A percentile compares a stretch with the other conserved stretches of the same genome.
phyloP scores from a whole-genome alignment of 495 filamentous ascomycete species.

The Xylaria flabelliformis region DNA sequence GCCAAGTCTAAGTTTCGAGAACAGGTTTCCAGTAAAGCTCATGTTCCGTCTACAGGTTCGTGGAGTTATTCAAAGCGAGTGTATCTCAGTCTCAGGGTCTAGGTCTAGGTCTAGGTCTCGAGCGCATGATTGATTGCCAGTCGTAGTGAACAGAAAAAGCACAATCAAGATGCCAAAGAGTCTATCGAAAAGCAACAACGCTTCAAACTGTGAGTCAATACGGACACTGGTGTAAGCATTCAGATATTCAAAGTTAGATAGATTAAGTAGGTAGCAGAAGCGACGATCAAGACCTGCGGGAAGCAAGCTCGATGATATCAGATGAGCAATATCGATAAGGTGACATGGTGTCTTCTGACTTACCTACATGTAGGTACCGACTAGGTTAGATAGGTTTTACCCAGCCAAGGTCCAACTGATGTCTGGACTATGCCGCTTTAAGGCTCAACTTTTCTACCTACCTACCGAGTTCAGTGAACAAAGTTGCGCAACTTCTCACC shows the following conservation, averaged over 20 bases:
- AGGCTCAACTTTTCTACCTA: no score
- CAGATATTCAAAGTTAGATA: background rate
- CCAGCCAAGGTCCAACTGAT: no score
- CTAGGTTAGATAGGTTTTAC: no score
- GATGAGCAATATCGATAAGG: constrained; percentile 21
- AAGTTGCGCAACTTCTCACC: no score
- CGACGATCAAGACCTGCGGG: background rate
- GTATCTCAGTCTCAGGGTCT: background rate
- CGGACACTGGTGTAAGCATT: background rate
- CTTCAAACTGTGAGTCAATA: background rate
- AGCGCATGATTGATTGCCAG: background rate
- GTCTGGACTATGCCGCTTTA: no score
- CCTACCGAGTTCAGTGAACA: no score
- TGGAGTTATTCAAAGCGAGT: background rate
- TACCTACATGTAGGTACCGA: no score
- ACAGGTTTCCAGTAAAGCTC: constrained; percentile 36
- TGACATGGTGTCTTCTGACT: background rate
- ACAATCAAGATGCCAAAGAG: background rate
- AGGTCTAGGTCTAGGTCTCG: background rate
- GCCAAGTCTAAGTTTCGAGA: constrained; percentile 36
- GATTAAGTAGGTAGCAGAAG: background rate
- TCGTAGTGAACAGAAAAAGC: background rate
- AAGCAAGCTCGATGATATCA: constrained; percentile 18
- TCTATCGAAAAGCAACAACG: background rate
- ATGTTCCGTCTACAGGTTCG: constrained; percentile 24